Evolutionary conservation across 352 stramenopile species (phyloP).

Genomic region (Nothophytophthora sp.): DNA sequence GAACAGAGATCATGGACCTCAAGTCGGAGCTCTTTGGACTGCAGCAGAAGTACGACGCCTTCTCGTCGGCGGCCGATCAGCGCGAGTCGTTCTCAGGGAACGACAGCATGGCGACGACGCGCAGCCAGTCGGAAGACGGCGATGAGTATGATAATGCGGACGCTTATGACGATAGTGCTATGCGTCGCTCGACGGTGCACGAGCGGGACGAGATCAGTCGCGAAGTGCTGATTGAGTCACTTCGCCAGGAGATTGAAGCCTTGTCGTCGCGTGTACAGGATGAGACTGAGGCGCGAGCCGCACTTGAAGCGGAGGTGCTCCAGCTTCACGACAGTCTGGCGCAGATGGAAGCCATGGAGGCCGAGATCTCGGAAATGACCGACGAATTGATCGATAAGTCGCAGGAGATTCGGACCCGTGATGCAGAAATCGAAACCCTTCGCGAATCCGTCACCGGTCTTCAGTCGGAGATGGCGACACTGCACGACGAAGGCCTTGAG

Average conservation of each 20-base stretch:
- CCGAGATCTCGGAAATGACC: constrained; percentile 74
- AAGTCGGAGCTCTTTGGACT: constrained; percentile 82
- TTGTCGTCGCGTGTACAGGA: constrained; percentile 61
- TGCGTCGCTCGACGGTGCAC: constrained; percentile 53
- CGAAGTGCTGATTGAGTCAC: constrained; percentile 68
- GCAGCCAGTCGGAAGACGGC: constrained; percentile 32
- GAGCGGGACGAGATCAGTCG: constrained; percentile 63
- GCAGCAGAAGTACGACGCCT: constrained; percentile 62
- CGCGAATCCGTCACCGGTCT: constrained; percentile 43
- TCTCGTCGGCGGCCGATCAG: constrained; percentile 11
- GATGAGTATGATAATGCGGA: constrained; percentile 33
- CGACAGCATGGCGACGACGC: constrained; percentile 34
- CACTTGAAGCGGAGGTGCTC: constrained; percentile 57
- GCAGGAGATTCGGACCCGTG: constrained; percentile 62
- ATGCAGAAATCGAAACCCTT: constrained; percentile 63
- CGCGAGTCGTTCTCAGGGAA: constrained; percentile 23
- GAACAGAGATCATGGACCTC: constrained; percentile 84
- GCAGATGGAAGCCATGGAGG: constrained; percentile 74
- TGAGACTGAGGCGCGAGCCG: constrained; percentile 57
- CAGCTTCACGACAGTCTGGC: constrained; percentile 61
- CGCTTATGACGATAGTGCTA: constrained; percentile 31
- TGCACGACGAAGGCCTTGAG: constrained; percentile 52
- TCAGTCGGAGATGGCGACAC: constrained; percentile 46
- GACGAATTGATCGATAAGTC: constrained; percentile 80
- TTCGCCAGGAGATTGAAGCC: constrained; percentile 68